These are phyloP conservation scores for Cytospora leucostoma DNA, from an alignment of 2,329 filamentous ascomycete genomes.

Conservation along the genomic window DNA sequence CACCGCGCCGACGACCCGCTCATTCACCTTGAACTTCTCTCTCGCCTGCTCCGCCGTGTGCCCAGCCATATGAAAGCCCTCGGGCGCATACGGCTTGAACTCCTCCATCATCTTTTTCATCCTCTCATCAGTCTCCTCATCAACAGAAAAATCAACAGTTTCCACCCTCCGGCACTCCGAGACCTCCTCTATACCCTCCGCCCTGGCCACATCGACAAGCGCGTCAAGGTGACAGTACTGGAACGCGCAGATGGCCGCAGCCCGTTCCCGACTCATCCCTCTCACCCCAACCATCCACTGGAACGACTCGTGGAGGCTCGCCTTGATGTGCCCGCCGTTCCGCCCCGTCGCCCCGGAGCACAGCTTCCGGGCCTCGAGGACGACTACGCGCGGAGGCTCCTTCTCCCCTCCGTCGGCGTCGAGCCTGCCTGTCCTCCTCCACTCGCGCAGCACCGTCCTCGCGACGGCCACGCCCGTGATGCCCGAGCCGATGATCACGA, in stretches of 20 bases:
- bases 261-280: slow-evolving; percentile 39
- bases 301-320: slow-evolving; percentile 46
- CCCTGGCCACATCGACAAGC: slow-evolving; percentile 42
- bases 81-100: slow-evolving; percentile 27
- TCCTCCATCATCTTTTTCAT: slow-evolving; percentile 45
- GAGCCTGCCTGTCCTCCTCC: slow-evolving; percentile 13
- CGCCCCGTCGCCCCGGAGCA: slow-evolving; percentile 56
- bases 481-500: slow-evolving; percentile 45
- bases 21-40: slow-evolving; percentile 40
- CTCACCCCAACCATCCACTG: slow-evolving; percentile 33
- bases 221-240: slow-evolving; percentile 45
- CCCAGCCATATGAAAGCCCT: slow-evolving; percentile 33
- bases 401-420: slow-evolving; percentile 34
- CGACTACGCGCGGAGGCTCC: slow-evolving; percentile 37
- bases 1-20: slow-evolving; percentile 43
- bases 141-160: slow-evolving; percentile 49
- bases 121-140: slow-evolving; percentile 34
- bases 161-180: slow-evolving; percentile 48
- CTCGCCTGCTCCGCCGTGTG: slow-evolving; percentile 40
- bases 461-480: slow-evolving; percentile 51
- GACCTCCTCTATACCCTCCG: slow-evolving; percentile 34
- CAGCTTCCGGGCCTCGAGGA: slow-evolving; percentile 53
- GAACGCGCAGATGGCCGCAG: slow-evolving; percentile 46
- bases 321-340: slow-evolving; percentile 55
- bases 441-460: slow-evolving; percentile 30